Percentiles rank a stretch among this genome's conserved stretches.
Evolutionary conservation across 1,284 basidiomycete genomes (phyloP).

Genomic region (Stygiomarasmius scandens): DNA sequence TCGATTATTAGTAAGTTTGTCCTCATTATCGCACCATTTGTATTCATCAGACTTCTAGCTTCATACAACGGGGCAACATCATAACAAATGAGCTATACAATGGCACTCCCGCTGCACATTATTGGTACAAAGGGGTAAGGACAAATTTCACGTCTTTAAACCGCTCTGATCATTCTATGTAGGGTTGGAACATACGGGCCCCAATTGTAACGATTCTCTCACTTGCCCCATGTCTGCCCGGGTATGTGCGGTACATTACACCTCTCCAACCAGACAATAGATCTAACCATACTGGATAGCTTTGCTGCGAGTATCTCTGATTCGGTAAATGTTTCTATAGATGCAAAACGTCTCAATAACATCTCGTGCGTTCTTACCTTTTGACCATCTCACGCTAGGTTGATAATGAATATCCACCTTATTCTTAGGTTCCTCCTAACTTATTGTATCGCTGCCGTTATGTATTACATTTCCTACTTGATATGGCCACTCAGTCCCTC

Average conservation of each 20-base stretch:
- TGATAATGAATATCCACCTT: background rate
- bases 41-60: background rate
- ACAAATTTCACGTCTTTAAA: background rate
- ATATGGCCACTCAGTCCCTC: constrained; percentile 10
- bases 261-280: background rate
- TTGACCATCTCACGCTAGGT: background rate
- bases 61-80: constrained; percentile 13
- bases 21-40: constrained; percentile 1
- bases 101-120: constrained; percentile 17
- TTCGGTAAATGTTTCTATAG: constrained; percentile 7
- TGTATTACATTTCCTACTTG: constrained; percentile 17
- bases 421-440: constrained; percentile 18
- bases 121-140: constrained; percentile 21
- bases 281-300: background rate
- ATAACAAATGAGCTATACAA: constrained; percentile 17
- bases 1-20: constrained; percentile 17
- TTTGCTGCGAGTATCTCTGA: constrained; percentile 15
- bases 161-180: background rate
- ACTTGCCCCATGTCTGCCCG: constrained; percentile 18
- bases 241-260: constrained; percentile 5
- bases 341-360: constrained; percentile 8
- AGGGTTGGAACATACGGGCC: constrained; percentile 19
- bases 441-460: constrained; percentile 15
- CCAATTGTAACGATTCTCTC: constrained; percentile 17
- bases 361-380: constrained; percentile 15